These are phyloP conservation scores for Zancudomyces culisetae DNA, from an alignment of 371 early-diverging fungal species.

Conservation along the genomic window DNA sequence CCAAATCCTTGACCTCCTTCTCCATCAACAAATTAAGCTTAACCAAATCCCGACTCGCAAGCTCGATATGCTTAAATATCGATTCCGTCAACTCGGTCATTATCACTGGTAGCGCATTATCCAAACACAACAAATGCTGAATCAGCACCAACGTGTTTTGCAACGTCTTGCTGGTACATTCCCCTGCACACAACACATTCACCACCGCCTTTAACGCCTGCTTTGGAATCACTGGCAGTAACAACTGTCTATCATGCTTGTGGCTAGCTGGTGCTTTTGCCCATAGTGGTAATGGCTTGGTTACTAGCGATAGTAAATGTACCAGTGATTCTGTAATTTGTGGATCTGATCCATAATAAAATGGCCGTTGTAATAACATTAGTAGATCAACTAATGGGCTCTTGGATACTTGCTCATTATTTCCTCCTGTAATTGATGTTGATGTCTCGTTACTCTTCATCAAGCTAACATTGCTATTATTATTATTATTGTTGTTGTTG, in stretches of 20 bases:
- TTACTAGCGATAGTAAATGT: conserved; percentile 58
- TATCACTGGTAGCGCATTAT: conserved; percentile 53
- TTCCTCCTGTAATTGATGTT: neutral
- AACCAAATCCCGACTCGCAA: conserved; percentile 45
- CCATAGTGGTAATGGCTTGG: conserved; percentile 33
- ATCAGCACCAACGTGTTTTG: conserved; percentile 75
- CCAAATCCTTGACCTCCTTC: conserved; percentile 2
- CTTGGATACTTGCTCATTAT: too few species aligned
- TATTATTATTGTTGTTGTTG: conserved; percentile 7
- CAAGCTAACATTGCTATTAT: neutral
- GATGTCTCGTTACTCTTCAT: neutral
- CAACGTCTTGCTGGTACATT: conserved; percentile 85
- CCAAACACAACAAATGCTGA: conserved; percentile 58
- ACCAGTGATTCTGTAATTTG: conserved; percentile 72
- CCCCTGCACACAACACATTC: conserved; percentile 72
- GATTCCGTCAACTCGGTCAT: conserved; percentile 48
- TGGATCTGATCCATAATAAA: conserved; percentile 48
- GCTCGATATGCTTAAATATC: conserved; percentile 46
- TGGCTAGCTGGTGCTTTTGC: neutral
- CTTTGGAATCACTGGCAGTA: conserved; percentile 48
- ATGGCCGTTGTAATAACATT: conserved; percentile 58
- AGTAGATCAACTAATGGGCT: conserved; percentile 76
- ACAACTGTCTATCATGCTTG: neutral
- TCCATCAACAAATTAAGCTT: conserved; percentile 37
- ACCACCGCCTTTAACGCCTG: conserved; percentile 61